Evolutionary conservation across 2,329 filamentous ascomycete species (phyloP).

Genomic region (Penicillium paneum): DNA sequence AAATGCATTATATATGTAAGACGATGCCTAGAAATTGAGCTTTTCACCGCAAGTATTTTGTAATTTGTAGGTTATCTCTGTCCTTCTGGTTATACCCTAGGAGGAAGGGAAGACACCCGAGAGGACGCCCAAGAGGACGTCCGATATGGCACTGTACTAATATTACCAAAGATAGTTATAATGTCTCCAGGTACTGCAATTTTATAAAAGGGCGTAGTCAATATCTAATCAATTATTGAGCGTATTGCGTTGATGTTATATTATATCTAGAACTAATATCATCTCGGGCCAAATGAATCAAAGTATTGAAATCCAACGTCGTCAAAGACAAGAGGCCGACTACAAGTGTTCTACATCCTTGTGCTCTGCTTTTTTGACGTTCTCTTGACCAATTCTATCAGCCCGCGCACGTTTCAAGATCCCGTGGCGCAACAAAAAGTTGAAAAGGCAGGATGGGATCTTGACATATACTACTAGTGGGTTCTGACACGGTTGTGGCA

Average conservation of each 20-base stretch:
- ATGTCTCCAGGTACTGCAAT: too few species aligned
- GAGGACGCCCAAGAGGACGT: too few species aligned
- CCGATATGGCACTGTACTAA: too few species aligned
- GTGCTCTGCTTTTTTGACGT: background rate
- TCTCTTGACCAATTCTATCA: background rate
- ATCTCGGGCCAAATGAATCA: background rate
- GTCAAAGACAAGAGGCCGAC: background rate
- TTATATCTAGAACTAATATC: background rate
- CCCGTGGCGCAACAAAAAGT: background rate
- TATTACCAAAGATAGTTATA: too few species aligned
- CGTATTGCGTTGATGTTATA: too few species aligned
- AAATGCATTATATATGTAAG: background rate
- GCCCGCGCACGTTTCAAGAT: background rate
- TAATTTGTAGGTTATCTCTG: background rate
- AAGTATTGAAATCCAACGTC: background rate
- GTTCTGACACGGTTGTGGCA: background rate
- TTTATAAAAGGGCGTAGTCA: too few species aligned
- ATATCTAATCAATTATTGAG: too few species aligned
- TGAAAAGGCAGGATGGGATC: background rate
- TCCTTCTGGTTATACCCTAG: background rate
- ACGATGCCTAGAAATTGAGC: too few species aligned
- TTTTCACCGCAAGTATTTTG: background rate
- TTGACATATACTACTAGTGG: background rate
- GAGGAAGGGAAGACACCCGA: too few species aligned
- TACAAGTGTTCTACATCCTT: background rate